Percentiles rank a stretch among this genome's conserved stretches.
Conservation (phyloP, 2,329 filamentous ascomycete genomes). For the Ceratocystiopsis minuta region DNA sequence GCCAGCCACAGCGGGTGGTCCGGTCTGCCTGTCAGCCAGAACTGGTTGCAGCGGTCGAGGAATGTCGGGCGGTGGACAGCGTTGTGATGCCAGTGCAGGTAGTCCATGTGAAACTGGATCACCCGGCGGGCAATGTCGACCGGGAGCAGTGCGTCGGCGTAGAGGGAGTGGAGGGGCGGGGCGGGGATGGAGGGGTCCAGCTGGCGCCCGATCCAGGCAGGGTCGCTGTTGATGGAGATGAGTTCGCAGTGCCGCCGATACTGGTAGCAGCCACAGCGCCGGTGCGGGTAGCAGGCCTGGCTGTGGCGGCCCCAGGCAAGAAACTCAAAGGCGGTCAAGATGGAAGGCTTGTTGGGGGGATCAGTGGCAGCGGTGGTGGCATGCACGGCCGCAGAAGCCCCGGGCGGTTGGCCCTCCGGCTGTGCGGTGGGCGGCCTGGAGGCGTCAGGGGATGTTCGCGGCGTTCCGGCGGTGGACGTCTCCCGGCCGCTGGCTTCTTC, state of each 20-base stretch:
- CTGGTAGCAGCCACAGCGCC: conserved; percentile 14
- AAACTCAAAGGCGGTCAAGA: conserved; percentile 16
- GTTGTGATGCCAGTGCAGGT: conserved; percentile 13
- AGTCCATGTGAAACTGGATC: conserved; percentile 11
- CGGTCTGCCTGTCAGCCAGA: conserved; percentile 10
- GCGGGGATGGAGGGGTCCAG: background rate
- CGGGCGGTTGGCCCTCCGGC: background rate
- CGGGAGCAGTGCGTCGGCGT: conserved; percentile 4
- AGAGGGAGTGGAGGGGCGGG: background rate
- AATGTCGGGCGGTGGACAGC: conserved; percentile 12
- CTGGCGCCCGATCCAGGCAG: conserved; percentile 5
- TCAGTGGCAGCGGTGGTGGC: background rate
- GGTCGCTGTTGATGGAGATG: conserved; percentile 11
- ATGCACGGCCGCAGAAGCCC: background rate
- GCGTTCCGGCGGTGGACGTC: too few relatives aligned
- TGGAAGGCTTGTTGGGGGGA: conserved; percentile 8
- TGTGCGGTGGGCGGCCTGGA: background rate
- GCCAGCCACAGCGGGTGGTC: conserved; percentile 13
- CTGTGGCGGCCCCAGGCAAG: conserved; percentile 19
- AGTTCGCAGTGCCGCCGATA: conserved; percentile 10
- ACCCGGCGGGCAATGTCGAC: conserved; percentile 6
- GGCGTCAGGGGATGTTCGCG: background rate
- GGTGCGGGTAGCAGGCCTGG: conserved; percentile 17
- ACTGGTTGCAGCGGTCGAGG: conserved; percentile 10
- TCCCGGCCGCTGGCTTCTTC: too few relatives aligned